Base-by-base conservation (phyloP, 2,329 filamentous ascomycete genomes). In the Claviceps spartinae region DNA sequence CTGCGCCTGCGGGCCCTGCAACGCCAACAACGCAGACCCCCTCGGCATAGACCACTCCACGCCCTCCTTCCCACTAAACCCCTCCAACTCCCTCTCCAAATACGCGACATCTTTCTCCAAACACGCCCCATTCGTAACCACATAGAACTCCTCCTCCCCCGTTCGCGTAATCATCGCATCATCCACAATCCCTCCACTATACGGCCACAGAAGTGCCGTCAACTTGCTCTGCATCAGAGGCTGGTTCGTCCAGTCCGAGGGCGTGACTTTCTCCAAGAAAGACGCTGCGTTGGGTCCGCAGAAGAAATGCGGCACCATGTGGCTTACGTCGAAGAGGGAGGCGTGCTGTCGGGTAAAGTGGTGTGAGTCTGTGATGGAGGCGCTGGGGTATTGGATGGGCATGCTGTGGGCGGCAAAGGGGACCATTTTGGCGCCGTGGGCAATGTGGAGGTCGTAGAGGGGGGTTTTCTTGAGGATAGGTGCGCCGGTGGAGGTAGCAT, bases 61-160 rank as follows among this genome's bases (percentile, higher is more conserved):
- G 44, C 3, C 30, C 9, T 9, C 30, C 30, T 11, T 11, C 30
- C 72, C 70, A 42, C 77, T 75, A 50, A 75, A 72, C 57, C 74
- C 69, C 57, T 72, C 71, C 49, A 96, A 76, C 66, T 95, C 80
- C 54, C 79, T 73, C 45, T 73, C 73, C 20, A 98, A 70, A 68
- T 90, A 97, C 49, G 75, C 78, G 55, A 86, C 74, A 69, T 97
- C 91, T 72, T 96, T 96, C 47, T 89, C 84, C 51, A 89, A 78
- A 68, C 90, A 95, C 40, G 82, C 93, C 26, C 91, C 93, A 67
- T 98, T 98, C 57, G 90, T 95, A 55, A 98, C 93, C 53, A 97
- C 82, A 69, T 96, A 95, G 73, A 90, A 97, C 51, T 78, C 69
- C 54, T 88, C 79, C 52, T 78, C 75, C 26, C 74, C 77, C n/a